phyloP scores from a whole-genome alignment of 805 yeast species.

The Spathaspora sp. region DNA sequence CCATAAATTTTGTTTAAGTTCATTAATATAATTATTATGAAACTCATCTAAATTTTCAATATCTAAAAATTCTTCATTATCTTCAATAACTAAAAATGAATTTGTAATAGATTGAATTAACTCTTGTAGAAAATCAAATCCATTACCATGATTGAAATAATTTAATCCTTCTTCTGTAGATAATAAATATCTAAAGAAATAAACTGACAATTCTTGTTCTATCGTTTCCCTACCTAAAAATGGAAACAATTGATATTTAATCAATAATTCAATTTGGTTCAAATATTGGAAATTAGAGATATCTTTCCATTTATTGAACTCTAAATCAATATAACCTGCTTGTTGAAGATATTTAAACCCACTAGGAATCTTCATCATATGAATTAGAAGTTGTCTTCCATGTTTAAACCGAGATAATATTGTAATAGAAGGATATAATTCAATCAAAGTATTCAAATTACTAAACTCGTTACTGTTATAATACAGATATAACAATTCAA shows the following conservation, averaged over 20 bases:
- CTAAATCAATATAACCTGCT: conserved; percentile 57
- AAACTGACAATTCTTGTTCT: conserved; percentile 2
- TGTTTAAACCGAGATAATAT: conserved; percentile 16
- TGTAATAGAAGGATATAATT: conserved; percentile 51
- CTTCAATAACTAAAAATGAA: conserved; percentile 3
- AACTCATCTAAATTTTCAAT: conserved; percentile 22
- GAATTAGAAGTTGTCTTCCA: conserved; percentile 50
- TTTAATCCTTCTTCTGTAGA: conserved; percentile 78
- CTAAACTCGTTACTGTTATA: conserved; percentile 23
- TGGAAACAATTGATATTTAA: conserved; percentile 23
- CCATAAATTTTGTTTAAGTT: conserved; percentile 77
- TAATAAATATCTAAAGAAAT: conserved; percentile 77
- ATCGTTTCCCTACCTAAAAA: conserved; percentile 10
- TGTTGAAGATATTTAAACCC: conserved; percentile 69
- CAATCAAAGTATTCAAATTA: conserved; percentile 49
- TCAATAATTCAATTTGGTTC: conserved; percentile 40
- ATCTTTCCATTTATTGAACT: conserved; percentile 66
- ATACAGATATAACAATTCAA: conserved; percentile 18
- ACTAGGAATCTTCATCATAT: conserved; percentile 57
- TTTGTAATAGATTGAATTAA: conserved; percentile 20
- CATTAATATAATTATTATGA: conserved; percentile 24
- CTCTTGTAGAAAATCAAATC: conserved; percentile 43
- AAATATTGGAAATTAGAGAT: conserved; percentile 44
- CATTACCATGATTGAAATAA: conserved; percentile 40
- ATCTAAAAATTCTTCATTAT: conserved; percentile 16